Evolutionary conservation across 257 asterid species (phyloP), one percentile per base, ranked within the genome.

Genomic region (Prunella vulgaris): DNA sequence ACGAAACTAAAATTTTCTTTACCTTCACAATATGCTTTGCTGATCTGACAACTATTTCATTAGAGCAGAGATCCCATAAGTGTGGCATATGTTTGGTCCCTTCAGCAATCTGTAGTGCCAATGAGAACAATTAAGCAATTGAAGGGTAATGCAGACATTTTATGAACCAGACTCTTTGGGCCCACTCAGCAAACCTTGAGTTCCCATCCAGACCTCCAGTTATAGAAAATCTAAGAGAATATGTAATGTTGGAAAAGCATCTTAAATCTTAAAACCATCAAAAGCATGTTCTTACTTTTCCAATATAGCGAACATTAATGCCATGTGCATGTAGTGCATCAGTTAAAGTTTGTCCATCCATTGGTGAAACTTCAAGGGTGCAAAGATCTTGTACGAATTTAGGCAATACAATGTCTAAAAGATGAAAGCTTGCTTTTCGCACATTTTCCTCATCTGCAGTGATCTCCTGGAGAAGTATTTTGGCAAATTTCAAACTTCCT

Each of bases 251-350:
- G 13, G 15, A 10, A 40, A 40, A 13, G 15, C 48, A 40, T 40
- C 48, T n/a, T n/a, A 46, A 46, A 14, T 5, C 65, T 63, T 22
- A 14, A 63, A 56, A 35, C 57, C 76, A 71, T 54, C 22, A 68
- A 24, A 57, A n/a, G 49, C 44, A 5, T 21, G 44, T 57, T 59
- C 89, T 84, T 89, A 89, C 97, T 72, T 84, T 89, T 68, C 97
- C 95, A 70, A 92, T 78, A 74, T 92, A 92, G 30, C 97, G 97
- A 75, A 89, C 78, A 59, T 92, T 92, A 67, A 92, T 83, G 74
- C 97, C 97, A 77, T 87, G 92, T 46, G 96, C 92, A 82, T 87
- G 97, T 71, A 92, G 92, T 48, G 96, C 93, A 69, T 92, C 97
- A 62, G 96, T 92, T 69, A 92, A 79, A 54, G 97, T 89, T 51